These are phyloP conservation scores for Yarrowia deformans DNA, from an alignment of 805 yeast species.

Conservation along the genomic window DNA sequence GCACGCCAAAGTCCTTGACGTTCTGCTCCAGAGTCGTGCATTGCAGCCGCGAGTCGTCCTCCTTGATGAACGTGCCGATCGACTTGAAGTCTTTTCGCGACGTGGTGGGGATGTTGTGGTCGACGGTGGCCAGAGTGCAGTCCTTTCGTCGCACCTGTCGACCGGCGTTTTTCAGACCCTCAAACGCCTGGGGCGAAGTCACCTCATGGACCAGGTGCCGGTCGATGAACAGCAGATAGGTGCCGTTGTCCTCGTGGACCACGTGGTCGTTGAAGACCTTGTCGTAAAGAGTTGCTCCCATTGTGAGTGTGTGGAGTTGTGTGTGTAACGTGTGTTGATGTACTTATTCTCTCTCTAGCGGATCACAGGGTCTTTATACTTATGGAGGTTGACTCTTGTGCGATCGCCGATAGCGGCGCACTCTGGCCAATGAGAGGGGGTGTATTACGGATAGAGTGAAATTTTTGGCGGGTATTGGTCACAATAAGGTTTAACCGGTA, in stretches of 20 bases:
- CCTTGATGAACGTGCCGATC: slow-evolving; percentile 80
- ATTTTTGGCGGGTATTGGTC: no score
- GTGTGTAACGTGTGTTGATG: not conserved
- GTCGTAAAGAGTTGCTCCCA: slow-evolving; percentile 76
- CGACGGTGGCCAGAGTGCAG: slow-evolving; percentile 93
- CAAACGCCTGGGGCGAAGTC: slow-evolving; percentile 98
- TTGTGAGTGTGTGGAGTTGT: not conserved
- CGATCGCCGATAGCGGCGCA: slow-evolving; percentile 38
- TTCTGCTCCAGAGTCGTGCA: slow-evolving; percentile 91
- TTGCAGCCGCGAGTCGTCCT: slow-evolving; percentile 90
- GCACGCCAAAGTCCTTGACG: slow-evolving; percentile 85
- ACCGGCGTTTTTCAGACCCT: slow-evolving; percentile 87
- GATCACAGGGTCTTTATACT: not conserved
- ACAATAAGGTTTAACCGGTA: not conserved
- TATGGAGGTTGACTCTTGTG: not conserved
- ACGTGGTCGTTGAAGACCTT: slow-evolving; percentile 95
- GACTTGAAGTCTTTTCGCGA: slow-evolving; percentile 80
- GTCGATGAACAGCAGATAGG: slow-evolving; percentile 87
- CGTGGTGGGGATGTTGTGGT: slow-evolving; percentile 95
- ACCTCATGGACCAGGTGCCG: slow-evolving; percentile 98
- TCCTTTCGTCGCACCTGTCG: slow-evolving; percentile 89
- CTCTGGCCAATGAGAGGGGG: slow-evolving; percentile 14
- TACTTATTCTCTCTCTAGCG: no score
- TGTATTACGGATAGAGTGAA: not conserved
- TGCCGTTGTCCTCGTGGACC: slow-evolving; percentile 87